These are phyloP conservation scores for Peronospora tabacina DNA, from an alignment of 352 stramenopile species.

Conservation along the genomic window DNA sequence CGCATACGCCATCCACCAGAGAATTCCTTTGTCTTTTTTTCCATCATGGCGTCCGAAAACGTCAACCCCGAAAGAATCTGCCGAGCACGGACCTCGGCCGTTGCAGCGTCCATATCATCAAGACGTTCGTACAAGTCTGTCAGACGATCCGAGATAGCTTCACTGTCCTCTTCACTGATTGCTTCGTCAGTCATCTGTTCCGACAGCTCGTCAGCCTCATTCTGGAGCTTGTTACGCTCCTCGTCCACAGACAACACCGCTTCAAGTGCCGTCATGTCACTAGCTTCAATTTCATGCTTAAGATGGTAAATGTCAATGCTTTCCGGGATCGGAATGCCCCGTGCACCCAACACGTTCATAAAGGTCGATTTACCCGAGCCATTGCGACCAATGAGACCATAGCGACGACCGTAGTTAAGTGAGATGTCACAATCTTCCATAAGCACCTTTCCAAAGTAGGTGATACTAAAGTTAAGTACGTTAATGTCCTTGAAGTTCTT, in stretches of 20 bases:
- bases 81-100: slow-evolving; percentile 88
- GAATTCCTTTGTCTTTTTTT: slow-evolving; percentile 91
- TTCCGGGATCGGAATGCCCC: slow-evolving; percentile 91
- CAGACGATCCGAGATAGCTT: slow-evolving; percentile 86
- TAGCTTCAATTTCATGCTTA: slow-evolving; percentile 94
- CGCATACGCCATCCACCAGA: slow-evolving; percentile 94
- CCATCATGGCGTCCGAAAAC: slow-evolving; percentile 93
- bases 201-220: slow-evolving; percentile 89
- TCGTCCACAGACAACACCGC: slow-evolving; percentile 93
- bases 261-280: slow-evolving; percentile 91
- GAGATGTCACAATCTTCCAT: slow-evolving; percentile 94
- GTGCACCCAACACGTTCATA: slow-evolving; percentile 93
- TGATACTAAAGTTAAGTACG: slow-evolving; percentile 94
- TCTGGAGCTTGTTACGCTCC: slow-evolving; percentile 89
- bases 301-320: slow-evolving; percentile 96
- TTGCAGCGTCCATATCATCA: slow-evolving; percentile 92
- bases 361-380: slow-evolving; percentile 95
- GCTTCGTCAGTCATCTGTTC: slow-evolving; percentile 85
- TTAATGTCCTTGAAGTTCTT: slow-evolving; percentile 98
- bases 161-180: slow-evolving; percentile 80
- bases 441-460: slow-evolving; percentile 93
- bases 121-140: slow-evolving; percentile 93
- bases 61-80: slow-evolving; percentile 93
- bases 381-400: slow-evolving; percentile 95
- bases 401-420: slow-evolving; percentile 96